Evolutionary conservation across 805 yeast genomes (phyloP).

Genomic region (Groenewaldozyma tartarivorans): DNA sequence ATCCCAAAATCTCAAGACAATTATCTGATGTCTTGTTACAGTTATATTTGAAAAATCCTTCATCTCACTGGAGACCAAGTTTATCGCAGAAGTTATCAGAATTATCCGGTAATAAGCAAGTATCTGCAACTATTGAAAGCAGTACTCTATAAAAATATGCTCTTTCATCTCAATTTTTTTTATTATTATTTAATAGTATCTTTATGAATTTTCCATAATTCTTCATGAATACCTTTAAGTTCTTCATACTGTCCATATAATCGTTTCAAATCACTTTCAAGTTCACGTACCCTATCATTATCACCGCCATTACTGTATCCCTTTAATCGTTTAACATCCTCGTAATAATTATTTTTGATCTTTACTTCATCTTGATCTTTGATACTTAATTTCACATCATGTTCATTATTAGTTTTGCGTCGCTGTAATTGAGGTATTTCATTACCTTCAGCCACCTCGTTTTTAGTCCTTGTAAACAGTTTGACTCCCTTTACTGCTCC

Average conservation of each 20-base stretch:
- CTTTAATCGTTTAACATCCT: background rate
- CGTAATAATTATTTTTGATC: conserved; percentile 3
- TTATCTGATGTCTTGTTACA: background rate
- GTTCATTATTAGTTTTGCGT: conserved; percentile 12
- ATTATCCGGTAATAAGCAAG: background rate
- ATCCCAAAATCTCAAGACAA: background rate
- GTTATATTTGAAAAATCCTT: background rate
- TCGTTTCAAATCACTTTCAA: conserved; percentile 13
- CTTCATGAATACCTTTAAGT: conserved; percentile 15
- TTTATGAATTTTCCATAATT: conserved; percentile 17
- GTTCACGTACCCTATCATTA: conserved; percentile 10
- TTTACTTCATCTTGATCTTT: conserved; percentile 1
- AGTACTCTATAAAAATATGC: background rate
- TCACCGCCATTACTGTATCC: background rate
- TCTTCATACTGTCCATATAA: conserved; percentile 13
- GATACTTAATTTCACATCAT: conserved; percentile 16
- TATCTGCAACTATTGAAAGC: background rate
- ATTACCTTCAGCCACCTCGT: conserved; percentile 5
- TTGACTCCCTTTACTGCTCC: conserved; percentile 17
- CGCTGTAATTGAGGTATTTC: conserved; percentile 23
- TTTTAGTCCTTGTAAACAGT: conserved; percentile 7
- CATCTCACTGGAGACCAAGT: background rate
- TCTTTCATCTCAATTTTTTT: background rate
- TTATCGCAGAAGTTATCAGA: background rate
- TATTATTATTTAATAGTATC: background rate